Evolutionary conservation across 2,329 filamentous ascomycete species (phyloP), one percentile per base, ranked within the genome.

Genomic region (Botrytis deweyae): DNA sequence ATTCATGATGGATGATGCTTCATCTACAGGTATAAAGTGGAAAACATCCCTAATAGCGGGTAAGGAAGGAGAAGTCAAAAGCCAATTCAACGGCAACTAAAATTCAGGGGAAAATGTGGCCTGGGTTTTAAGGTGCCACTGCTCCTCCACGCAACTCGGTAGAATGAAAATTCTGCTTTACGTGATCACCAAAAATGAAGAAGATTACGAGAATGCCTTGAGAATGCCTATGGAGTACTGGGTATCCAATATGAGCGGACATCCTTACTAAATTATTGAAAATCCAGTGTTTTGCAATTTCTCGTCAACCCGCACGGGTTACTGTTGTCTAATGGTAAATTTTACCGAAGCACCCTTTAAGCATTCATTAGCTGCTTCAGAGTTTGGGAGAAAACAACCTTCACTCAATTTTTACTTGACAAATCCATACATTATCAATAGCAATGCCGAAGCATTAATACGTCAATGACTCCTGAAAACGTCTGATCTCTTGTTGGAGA

Each of bases 271-370:
- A 10, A 29, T 38, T 36, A 66, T 40, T 14, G 7, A 52, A 16
- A 49, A 38, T 52, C 22, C 33, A 10, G n/a, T 52, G 5, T n/a
- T 18, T 36, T 52, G 42, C 14, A 52, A 67, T 38, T 29, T 36
- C 64, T 38, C 29, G 49, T 38, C 22, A 67, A 18, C 44, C 36
- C 25, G 36, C 33, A 63, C 36, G 25, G 61, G 16, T 42, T 40
- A 10, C 25, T 40, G 22, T n/a, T 63, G 38, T 55, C 36, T 55
- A 10, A 42, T 42, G 25, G 25, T 58, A 42, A 58, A 10, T 33
- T 42, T 68, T 58, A 36, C 65, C 65, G 25, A 68, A 68, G 65
- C 65, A 68, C 44, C 3, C 44, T 38, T 68, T 16, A 40, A 67
- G 14, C 46, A 20, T 33, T 18, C 25, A 64, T 12, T 58, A 68